Percentiles rank a stretch among this genome's conserved stretches.
Conservation (phyloP, 202 grass and related monocot genomes). For the Eragrostis tef region DNA sequence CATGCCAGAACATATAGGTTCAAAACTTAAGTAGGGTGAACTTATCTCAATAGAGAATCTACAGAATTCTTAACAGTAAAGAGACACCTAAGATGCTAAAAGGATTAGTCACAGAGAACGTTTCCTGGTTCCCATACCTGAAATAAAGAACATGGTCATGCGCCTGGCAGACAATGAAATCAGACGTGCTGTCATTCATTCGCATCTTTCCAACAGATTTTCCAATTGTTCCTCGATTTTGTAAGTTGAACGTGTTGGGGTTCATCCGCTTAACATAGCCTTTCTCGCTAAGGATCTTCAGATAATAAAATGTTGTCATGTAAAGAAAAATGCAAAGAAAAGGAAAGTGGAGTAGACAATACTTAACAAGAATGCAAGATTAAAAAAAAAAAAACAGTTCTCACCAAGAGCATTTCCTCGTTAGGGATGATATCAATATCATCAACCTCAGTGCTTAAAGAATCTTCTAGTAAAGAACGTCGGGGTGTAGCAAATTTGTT, state of each 20-base stretch:
- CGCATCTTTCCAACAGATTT: constrained; percentile 99
- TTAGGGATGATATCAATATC: constrained; percentile 98
- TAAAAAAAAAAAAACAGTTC: constrained; percentile 15
- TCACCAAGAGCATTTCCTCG: constrained; percentile 95
- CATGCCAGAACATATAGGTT: constrained; percentile 11
- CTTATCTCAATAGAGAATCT: constrained; percentile 18
- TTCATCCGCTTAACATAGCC: constrained; percentile 95
- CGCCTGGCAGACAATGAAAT: constrained; percentile 91
- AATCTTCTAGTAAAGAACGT: constrained; percentile 79
- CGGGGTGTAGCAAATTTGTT: constrained; percentile 80
- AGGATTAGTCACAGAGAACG: neutral
- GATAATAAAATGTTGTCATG: constrained; percentile 26
- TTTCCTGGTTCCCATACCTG: constrained; percentile 59
- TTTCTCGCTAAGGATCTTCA: constrained; percentile 92
- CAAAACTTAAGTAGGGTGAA: constrained; percentile 21
- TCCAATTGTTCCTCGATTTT: constrained; percentile 86
- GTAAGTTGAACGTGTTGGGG: constrained; percentile 87
- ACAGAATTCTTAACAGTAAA: neutral
- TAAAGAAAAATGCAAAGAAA: constrained; percentile 39
- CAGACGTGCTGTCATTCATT: constrained; percentile 77
- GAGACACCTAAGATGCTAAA: constrained; percentile 20
- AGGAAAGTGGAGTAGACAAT: neutral
- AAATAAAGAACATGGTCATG: constrained; percentile 97
- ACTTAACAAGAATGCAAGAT: constrained; percentile 16
- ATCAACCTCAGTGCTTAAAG: constrained; percentile 67